A percentile compares a stretch with the other conserved stretches of the same genome.
Conservation (phyloP, 2,329 filamentous ascomycete species). For the Pyricularia sp. region DNA sequence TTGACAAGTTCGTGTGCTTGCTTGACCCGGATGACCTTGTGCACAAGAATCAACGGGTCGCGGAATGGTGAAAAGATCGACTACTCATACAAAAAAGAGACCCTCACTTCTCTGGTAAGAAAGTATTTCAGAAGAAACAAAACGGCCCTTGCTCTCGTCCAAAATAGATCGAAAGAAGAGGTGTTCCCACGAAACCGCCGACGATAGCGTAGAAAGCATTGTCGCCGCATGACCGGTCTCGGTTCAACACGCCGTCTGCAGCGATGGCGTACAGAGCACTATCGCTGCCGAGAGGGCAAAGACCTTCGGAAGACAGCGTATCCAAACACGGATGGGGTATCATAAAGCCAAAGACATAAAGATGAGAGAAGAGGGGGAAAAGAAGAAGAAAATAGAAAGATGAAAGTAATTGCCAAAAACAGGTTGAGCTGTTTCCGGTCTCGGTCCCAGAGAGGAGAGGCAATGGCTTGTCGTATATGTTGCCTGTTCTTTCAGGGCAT, state of each 20-base stretch:
- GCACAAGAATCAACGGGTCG: no score
- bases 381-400: constrained; percentile 10
- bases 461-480: neutral
- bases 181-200: constrained; percentile 33
- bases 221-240: constrained; percentile 32
- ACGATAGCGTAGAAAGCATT: constrained; percentile 47
- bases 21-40: no score
- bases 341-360: constrained; percentile 27
- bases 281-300: constrained; percentile 36
- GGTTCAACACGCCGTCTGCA: constrained; percentile 42
- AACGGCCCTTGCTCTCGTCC: neutral
- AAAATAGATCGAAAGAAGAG: constrained; percentile 1
- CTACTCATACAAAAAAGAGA: neutral
- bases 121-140: neutral
- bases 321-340: constrained; percentile 46
- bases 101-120: neutral
- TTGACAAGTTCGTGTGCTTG: no score
- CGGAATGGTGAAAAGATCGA: no score
- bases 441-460: neutral
- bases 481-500: neutral
- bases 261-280: constrained; percentile 47
- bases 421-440: constrained; percentile 27
- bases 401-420: constrained; percentile 10
- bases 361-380: constrained; percentile 11
- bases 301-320: constrained; percentile 32